Conservation (phyloP, 2,329 filamentous ascomycete genomes). For the Annulohypoxylon truncatum region DNA sequence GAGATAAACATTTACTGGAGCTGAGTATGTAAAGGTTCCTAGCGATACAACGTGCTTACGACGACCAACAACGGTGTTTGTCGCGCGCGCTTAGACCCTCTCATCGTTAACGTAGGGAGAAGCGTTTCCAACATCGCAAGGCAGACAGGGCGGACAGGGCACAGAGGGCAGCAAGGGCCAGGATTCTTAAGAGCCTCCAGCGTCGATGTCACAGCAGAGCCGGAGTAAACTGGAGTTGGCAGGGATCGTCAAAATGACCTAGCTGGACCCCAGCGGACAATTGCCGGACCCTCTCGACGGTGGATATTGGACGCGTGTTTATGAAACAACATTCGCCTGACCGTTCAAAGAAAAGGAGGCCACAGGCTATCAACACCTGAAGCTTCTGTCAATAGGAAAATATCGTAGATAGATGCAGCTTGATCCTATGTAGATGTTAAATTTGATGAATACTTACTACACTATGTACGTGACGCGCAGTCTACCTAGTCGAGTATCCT, state of each 20-base stretch:
- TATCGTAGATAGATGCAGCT: neutral
- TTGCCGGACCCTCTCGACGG: neutral
- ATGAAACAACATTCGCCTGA: conserved; percentile 34
- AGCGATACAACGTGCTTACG: conserved; percentile 23
- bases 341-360: conserved; percentile 4
- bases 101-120: conserved; percentile 6
- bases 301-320: conserved; percentile 24
- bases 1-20: neutral
- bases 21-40: neutral
- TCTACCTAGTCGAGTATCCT: neutral
- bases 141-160: neutral
- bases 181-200: conserved; percentile 37
- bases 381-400: neutral
- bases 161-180: neutral
- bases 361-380: neutral
- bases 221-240: conserved; percentile 19
- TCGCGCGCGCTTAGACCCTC: conserved; percentile 28
- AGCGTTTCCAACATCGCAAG: conserved; percentile 23
- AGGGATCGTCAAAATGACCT: conserved; percentile 28
- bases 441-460: neutral
- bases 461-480: neutral
- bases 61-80: conserved; percentile 13
- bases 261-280: conserved; percentile 2
- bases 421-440: neutral
- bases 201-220: conserved; percentile 22